Evolutionary conservation across 768 basidiomycete species (phyloP), one percentile per base, ranked within the genome.

Genomic region (Lyophyllum shimeji): DNA sequence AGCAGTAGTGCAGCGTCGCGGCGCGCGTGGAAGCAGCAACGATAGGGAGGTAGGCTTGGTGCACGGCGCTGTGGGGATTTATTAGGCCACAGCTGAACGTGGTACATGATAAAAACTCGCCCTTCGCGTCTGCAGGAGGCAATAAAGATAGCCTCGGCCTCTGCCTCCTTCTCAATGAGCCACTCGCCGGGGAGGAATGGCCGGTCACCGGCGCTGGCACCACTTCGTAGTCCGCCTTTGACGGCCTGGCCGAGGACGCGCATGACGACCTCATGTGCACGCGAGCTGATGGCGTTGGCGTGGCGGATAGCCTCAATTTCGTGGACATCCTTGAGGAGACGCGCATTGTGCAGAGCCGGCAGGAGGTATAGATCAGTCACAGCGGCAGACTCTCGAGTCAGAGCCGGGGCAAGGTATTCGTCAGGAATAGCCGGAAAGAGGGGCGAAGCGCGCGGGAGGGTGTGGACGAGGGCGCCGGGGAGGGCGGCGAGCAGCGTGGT

Each of bases 201-300:
- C 3, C 81, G 72, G 9, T 73, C 71, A 9, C 76, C 81, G 29
- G 76, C 75, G 4, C 68, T 9, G 29, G 29, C 29, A 4, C 29
- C 29, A 29, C 29, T 29, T 29, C 29, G 81, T 33, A 87, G 79
- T 50, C 76, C 75, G 17, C 80, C 80, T 50, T 82, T 82, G 18
- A 89, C 89, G 3, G 86, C 86, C 46, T 78, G 72, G 2, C 95
- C 95, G 13, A 97, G 80, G 8, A 96, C 86, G 7, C 91, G 80
- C 96, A 98, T 98, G 48, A 98, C 84, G 7, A 85, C 82, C 70
- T 95, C 92, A 61, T 98, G 96, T 4, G 96, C 96, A 2, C 86
- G 79, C 0, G 90, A 93, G 62, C 90, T 92, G 62, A 98, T 93
- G 52, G 81, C 79, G 65, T 92, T 94, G 0, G 96, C 96, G 50